Conservation (phyloP, 441 rosid genomes). For the Erodium trifolium region DNA sequence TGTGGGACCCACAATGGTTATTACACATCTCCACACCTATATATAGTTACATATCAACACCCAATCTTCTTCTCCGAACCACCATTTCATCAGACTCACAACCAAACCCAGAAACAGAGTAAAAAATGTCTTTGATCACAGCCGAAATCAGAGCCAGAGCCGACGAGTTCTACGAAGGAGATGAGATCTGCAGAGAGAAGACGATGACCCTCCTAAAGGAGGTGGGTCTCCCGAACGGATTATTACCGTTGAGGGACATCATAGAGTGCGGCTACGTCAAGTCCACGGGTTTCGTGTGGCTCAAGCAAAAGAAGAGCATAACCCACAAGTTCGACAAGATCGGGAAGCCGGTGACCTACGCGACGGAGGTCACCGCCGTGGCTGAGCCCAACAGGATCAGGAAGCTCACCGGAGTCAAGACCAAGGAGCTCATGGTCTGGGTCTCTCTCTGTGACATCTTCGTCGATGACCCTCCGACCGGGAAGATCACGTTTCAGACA, state of each 20-base stretch:
- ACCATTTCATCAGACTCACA: too few relatives aligned
- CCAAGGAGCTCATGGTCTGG: slow-evolving; percentile 85
- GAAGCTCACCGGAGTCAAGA: slow-evolving; percentile 86
- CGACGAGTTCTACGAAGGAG: slow-evolving; percentile 55
- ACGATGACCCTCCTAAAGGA: slow-evolving; percentile 51
- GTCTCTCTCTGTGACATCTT: slow-evolving; percentile 56
- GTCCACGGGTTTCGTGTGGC: slow-evolving; percentile 86
- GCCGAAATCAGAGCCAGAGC: slow-evolving; percentile 73
- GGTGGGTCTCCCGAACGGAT: slow-evolving; percentile 58
- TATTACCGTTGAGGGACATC: slow-evolving; percentile 70
- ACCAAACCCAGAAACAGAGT: neutral
- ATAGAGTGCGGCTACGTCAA: slow-evolving; percentile 66
- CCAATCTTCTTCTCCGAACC: neutral
- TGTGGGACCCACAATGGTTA: neutral
- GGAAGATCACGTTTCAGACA: slow-evolving; percentile 47
- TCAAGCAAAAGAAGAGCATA: slow-evolving; percentile 69
- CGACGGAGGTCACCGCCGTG: slow-evolving; percentile 61
- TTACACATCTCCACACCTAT: neutral
- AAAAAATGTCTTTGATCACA: slow-evolving; percentile 40
- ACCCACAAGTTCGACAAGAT: slow-evolving; percentile 78
- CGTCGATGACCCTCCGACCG: slow-evolving; percentile 43
- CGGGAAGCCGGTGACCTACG: slow-evolving; percentile 49
- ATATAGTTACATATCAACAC: neutral
- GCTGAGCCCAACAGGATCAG: slow-evolving; percentile 58
- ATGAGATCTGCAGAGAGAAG: slow-evolving; percentile 63